These are phyloP conservation scores for Aspergillus niger DNA, from an alignment of 2,329 filamentous ascomycete genomes.

Conservation along the genomic window DNA sequence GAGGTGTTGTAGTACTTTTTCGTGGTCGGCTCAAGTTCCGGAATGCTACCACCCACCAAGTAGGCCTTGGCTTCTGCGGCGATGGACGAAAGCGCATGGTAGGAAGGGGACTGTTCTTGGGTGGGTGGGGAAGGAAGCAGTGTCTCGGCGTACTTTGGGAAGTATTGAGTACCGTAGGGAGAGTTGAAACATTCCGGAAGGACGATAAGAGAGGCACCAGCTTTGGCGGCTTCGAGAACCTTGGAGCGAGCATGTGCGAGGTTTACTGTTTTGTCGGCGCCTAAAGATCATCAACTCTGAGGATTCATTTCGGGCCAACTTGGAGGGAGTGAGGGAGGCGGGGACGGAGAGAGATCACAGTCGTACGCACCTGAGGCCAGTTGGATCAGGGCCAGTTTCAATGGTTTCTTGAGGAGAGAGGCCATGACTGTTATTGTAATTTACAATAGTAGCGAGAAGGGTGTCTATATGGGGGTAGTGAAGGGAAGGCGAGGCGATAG, in stretches of 20 bases:
- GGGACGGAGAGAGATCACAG: conserved; percentile 7
- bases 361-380: conserved; percentile 64
- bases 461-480: not conserved
- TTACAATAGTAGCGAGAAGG: no score
- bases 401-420: conserved; percentile 68
- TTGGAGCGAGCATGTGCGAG: conserved; percentile 77
- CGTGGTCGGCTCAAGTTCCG: conserved; percentile 68
- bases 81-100: conserved; percentile 77
- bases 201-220: conserved; percentile 82
- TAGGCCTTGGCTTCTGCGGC: conserved; percentile 78
- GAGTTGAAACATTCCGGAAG: conserved; percentile 99
- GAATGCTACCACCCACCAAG: conserved; percentile 88
- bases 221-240: conserved; percentile 75
- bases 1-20: conserved; percentile 89
- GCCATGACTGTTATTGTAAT: conserved; percentile 44
- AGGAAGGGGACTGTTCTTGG: conserved; percentile 72
- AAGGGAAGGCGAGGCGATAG: not conserved
- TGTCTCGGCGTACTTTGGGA: conserved; percentile 87
- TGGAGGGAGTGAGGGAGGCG: not conserved
- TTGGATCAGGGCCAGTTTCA: conserved; percentile 81
- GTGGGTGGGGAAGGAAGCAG: conserved; percentile 77
- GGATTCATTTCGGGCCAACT: not conserved
- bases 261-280: conserved; percentile 81
- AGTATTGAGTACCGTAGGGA: conserved; percentile 89
- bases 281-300: conserved; percentile 35